phyloP scores from a whole-genome alignment of 2,329 filamentous ascomycete species.

The Trichocomaceae sp. region DNA sequence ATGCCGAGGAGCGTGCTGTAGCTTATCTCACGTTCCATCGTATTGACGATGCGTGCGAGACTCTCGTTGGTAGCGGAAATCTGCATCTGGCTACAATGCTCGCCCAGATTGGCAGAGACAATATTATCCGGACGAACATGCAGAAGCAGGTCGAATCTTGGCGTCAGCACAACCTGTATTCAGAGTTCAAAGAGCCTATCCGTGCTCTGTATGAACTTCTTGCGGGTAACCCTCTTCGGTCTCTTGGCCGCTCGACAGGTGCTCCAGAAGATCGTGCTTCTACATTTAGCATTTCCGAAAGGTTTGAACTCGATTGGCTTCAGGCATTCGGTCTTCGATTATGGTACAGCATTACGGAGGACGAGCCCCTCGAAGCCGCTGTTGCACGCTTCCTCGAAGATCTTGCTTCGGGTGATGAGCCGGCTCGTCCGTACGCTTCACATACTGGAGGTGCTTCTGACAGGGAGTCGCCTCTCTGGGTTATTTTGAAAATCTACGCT shows the following conservation, averaged over 20 bases:
- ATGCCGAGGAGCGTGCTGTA: slow-evolving; percentile 75
- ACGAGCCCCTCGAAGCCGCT: slow-evolving; percentile 64
- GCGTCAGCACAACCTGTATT: slow-evolving; percentile 73
- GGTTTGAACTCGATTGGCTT: slow-evolving; percentile 85
- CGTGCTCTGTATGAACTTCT: slow-evolving; percentile 85
- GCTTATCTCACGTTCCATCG: slow-evolving; percentile 71
- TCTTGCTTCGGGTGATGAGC: slow-evolving; percentile 62
- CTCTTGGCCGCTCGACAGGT: slow-evolving; percentile 64
- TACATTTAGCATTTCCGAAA: slow-evolving; percentile 73
- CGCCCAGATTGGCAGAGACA: slow-evolving; percentile 70
- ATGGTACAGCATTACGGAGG: slow-evolving; percentile 71
- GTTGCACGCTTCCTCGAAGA: slow-evolving; percentile 69
- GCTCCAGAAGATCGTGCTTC: slow-evolving; percentile 72
- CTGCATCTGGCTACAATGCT: slow-evolving; percentile 79
- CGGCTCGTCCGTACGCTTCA: slow-evolving; percentile 63
- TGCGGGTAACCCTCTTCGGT: slow-evolving; percentile 77
- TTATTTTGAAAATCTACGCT: slow-evolving; percentile 74
- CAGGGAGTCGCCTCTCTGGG: slow-evolving; percentile 74
- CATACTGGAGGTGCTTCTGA: slow-evolving; percentile 55
- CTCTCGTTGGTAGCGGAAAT: slow-evolving; percentile 68
- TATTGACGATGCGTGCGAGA: slow-evolving; percentile 73
- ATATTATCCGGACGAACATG: slow-evolving; percentile 65
- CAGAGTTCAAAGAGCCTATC: slow-evolving; percentile 78
- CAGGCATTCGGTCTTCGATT: slow-evolving; percentile 86
- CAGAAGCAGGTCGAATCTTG: slow-evolving; percentile 74